These are phyloP conservation scores for Scopulariopsis brevicaulis DNA, from an alignment of 2,329 filamentous ascomycete genomes.

Conservation along the genomic window DNA sequence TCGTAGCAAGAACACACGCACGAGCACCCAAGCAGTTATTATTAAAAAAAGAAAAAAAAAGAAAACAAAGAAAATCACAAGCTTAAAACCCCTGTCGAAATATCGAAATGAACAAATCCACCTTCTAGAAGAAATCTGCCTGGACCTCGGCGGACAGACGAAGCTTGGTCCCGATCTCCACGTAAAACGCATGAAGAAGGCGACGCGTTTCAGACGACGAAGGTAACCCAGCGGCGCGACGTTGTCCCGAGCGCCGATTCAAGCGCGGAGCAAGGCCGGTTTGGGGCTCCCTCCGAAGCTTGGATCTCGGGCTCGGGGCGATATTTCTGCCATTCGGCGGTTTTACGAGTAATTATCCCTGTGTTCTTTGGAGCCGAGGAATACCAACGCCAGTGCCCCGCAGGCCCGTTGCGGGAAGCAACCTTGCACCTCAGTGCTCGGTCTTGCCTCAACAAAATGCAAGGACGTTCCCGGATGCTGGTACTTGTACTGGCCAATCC, in stretches of 20 bases:
- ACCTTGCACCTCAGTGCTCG: not conserved
- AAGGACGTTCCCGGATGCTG: not conserved
- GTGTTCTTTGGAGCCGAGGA: not conserved
- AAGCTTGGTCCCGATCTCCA: not conserved
- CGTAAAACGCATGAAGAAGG: not conserved
- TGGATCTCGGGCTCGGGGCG: not conserved
- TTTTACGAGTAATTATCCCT: not conserved
- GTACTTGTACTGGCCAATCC: not conserved
- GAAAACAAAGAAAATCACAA: not conserved
- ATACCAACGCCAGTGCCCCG: not conserved
- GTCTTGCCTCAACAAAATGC: not conserved
- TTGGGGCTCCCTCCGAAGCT: not conserved
- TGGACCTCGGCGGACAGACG: not conserved
- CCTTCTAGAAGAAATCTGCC: not conserved
- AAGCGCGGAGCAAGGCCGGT: not conserved
- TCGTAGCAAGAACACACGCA: too few relatives aligned
- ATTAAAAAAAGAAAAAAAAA: too few relatives aligned
- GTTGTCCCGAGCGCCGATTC: slow-evolving; percentile 2
- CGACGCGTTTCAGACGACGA: not conserved
- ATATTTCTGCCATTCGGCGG: not conserved
- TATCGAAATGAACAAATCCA: too few relatives aligned
- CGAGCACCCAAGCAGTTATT: too few relatives aligned
- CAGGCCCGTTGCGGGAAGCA: not conserved
- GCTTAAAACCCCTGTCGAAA: not conserved
- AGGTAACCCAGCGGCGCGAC: not conserved